Evolutionary conservation across 2,329 filamentous ascomycete species (phyloP), one percentile per base, ranked within the genome.

Genomic region (Monosporascus sp.): DNA sequence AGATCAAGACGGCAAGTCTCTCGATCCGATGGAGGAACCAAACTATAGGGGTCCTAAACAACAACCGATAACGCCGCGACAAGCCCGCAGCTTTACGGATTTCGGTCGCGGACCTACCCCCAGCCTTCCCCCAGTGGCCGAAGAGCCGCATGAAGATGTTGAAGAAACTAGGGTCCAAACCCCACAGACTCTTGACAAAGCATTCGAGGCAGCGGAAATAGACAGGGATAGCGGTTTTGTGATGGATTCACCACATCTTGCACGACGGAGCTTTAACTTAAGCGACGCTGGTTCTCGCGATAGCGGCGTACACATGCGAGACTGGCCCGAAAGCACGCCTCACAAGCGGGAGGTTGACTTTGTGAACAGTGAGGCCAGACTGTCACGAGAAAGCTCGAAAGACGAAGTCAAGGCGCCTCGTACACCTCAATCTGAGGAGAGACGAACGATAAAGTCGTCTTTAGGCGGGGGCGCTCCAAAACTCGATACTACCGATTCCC

Each of bases 301-400:
- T 61, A 85, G 82, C 65, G 81, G 79, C 26, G 76, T 84, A 31
- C 78, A 83, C 59, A 70, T 82, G 44, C 76, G 74, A 22, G 79
- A 82, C 41, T 73, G 70, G 71, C 58, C 64, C n/a, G 75, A 75
- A 37, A 59, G 49, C 46, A 60, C 58, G 43, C 52, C 62, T 55
- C 59, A 56, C 62, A 59, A 58, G 52, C 55, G 52, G 52, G 64
- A 61, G 53, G 60, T 48, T 19, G 48, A 44, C 17, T 55, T 59
- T 22, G 53, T 52, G 45, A 58, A 64, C 48, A 65, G 65, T 43
- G 66, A 69, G 31, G 60, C 62, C 11, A 58, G 58, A 40, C 68
- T 69, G 60, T 67, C 72, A 8, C 71, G 68, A 65, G 65, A 73
- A 57, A 55, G 66, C n/a, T 64, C 73, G 11, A 69, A 79, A 74